Evolutionary conservation across 768 basidiomycete species (phyloP).

Genomic region (Imleria badia): DNA sequence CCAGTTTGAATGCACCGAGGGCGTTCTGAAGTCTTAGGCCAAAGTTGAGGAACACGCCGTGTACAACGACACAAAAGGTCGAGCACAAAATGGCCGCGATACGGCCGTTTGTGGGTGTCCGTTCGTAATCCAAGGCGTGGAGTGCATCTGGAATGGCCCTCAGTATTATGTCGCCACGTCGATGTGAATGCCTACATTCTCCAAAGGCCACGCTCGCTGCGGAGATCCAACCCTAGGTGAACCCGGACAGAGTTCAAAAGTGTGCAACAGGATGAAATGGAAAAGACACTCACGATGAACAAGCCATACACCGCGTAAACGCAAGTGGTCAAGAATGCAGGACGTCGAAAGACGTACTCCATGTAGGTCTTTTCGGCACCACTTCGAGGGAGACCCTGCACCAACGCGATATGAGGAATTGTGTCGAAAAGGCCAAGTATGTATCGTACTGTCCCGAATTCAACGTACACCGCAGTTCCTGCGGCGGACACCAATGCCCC

Average conservation of each 20-base stretch:
- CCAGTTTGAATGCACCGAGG: constrained; percentile 62
- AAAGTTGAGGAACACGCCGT: constrained; percentile 51
- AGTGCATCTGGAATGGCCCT: constrained; percentile 51
- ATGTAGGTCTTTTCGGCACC: constrained; percentile 80
- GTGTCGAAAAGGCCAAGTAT: not conserved
- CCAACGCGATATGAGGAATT: not conserved
- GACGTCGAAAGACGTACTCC: constrained; percentile 65
- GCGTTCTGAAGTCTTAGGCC: constrained; percentile 65
- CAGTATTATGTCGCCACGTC: not conserved
- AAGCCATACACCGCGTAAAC: constrained; percentile 56
- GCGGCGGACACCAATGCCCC: constrained; percentile 63
- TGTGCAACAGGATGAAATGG: not conserved
- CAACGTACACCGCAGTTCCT: constrained; percentile 72
- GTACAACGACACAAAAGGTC: constrained; percentile 55
- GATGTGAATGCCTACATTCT: constrained; percentile 51
- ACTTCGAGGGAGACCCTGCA: constrained; percentile 62
- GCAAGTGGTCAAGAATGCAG: constrained; percentile 61
- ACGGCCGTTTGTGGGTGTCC: constrained; percentile 48
- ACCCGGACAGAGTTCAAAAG: not conserved
- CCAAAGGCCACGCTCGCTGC: constrained; percentile 67
- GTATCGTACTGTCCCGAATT: constrained; percentile 62
- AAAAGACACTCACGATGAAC: constrained; percentile 46
- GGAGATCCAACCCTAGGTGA: constrained; percentile 51
- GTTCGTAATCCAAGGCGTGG: constrained; percentile 48
- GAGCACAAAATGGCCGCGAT: constrained; percentile 54